Conservation (phyloP, 768 basidiomycete genomes). For the Mycena amicta region DNA sequence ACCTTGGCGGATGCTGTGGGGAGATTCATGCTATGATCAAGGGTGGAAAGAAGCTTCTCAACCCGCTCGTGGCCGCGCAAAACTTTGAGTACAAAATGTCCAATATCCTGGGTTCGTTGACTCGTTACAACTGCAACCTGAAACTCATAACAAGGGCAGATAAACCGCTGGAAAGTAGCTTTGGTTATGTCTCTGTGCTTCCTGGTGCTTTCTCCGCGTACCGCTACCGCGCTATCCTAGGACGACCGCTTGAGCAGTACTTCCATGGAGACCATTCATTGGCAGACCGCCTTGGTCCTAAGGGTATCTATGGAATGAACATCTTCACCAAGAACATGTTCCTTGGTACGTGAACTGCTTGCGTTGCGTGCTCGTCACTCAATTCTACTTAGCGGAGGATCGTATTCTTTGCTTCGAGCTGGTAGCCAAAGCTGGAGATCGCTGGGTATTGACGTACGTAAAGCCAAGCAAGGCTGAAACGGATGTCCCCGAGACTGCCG, state of each 20-base stretch:
- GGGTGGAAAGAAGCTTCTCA: slow-evolving; percentile 87
- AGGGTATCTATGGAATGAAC: slow-evolving; percentile 96
- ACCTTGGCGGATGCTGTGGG: slow-evolving; percentile 88
- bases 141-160: slow-evolving; percentile 43
- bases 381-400: slow-evolving; percentile 67
- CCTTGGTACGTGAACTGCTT: slow-evolving; percentile 58
- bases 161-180: slow-evolving; percentile 93
- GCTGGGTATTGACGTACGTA: slow-evolving; percentile 88
- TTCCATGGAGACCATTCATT: slow-evolving; percentile 89
- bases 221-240: slow-evolving; percentile 89
- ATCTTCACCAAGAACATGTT: slow-evolving; percentile 96
- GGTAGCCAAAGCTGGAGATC: slow-evolving; percentile 84
- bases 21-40: slow-evolving; percentile 98
- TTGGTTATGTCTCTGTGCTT: slow-evolving; percentile 93
- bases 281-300: slow-evolving; percentile 87
- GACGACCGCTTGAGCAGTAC: slow-evolving; percentile 83
- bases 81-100: slow-evolving; percentile 99
- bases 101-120: slow-evolving; percentile 83
- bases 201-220: slow-evolving; percentile 98
- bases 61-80: slow-evolving; percentile 91
- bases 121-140: slow-evolving; percentile 27
- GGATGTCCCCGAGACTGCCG: slow-evolving; percentile 91
- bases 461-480: slow-evolving; percentile 97
- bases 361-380: not conserved
- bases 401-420: slow-evolving; percentile 98